phyloP scores from a whole-genome alignment of 495 filamentous ascomycete species.

The Talaromyces liani region DNA sequence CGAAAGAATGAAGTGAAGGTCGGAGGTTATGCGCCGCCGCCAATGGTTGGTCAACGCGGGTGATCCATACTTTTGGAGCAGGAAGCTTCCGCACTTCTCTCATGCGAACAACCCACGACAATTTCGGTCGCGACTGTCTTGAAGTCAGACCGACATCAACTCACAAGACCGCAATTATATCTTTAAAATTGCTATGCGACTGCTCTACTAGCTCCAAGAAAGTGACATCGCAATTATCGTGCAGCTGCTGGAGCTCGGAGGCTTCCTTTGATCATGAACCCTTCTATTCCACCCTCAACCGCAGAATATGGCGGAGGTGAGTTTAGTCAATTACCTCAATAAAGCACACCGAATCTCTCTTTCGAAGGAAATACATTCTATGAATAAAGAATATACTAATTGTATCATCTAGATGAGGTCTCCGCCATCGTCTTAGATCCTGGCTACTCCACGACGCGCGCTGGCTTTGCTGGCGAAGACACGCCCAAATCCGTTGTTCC shows the following conservation, averaged over 20 bases:
- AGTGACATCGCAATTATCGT: neutral
- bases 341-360: no score
- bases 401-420: constrained; percentile 67
- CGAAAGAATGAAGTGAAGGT: neutral
- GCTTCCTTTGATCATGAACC: constrained; percentile 26
- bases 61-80: neutral
- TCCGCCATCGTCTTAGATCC: constrained; percentile 94
- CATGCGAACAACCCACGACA: neutral
- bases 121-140: neutral
- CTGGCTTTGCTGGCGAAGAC: constrained; percentile 96
- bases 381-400: neutral
- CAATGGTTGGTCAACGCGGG: neutral
- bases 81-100: neutral
- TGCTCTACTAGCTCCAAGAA: neutral
- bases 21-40: neutral
- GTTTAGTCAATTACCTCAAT: no score
- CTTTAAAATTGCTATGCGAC: neutral
- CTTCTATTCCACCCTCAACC: constrained; percentile 49
- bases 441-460: constrained; percentile 82
- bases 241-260: neutral
- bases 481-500: constrained; percentile 88
- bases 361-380: neutral
- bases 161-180: neutral
- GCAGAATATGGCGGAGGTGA: constrained; percentile 79
- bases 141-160: neutral